These are phyloP conservation scores for Pichia norvegensis DNA, from an alignment of 1,139 yeast genomes.

Conservation along the genomic window DNA sequence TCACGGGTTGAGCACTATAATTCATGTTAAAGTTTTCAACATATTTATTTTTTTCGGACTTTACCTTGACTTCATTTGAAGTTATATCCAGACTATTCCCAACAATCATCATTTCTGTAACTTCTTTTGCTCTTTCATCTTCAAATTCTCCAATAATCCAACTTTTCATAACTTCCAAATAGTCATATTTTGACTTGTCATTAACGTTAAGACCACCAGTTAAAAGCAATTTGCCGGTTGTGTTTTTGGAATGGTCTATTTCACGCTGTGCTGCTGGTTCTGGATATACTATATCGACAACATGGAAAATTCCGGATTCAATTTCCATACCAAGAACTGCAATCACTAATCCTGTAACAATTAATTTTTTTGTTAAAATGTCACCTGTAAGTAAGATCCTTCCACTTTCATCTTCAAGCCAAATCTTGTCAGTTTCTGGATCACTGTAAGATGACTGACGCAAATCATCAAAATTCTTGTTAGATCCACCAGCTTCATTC, in stretches of 20 bases:
- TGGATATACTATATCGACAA: conserved; percentile 73
- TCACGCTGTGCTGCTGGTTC: conserved; percentile 48
- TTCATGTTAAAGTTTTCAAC: conserved; percentile 47
- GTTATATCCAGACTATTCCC: conserved; percentile 61
- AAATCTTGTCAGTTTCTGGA: conserved; percentile 49
- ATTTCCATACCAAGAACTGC: conserved; percentile 84
- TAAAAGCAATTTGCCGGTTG: conserved; percentile 43
- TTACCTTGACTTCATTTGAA: conserved; percentile 16
- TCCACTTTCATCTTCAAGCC: conserved; percentile 93
- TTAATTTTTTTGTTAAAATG: conserved; percentile 34
- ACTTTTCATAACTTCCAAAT: conserved; percentile 59
- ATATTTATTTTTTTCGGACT: conserved; percentile 37
- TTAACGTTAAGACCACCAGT: conserved; percentile 67
- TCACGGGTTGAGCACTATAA: conserved; percentile 38
- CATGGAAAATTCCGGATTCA: conserved; percentile 76
- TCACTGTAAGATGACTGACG: conserved; percentile 40
- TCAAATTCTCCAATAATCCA: conserved; percentile 60
- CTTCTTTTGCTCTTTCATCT: conserved; percentile 14
- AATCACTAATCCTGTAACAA: conserved; percentile 83
- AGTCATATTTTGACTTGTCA: conserved; percentile 37
- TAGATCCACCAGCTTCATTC: conserved; percentile 9
- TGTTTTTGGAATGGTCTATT: not conserved
- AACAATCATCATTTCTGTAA: conserved; percentile 38
- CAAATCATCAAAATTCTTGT: conserved; percentile 21
- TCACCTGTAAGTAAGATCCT: conserved; percentile 70